Conservation (phyloP, 257 asterid species). For the Plantago elongata region DNA sequence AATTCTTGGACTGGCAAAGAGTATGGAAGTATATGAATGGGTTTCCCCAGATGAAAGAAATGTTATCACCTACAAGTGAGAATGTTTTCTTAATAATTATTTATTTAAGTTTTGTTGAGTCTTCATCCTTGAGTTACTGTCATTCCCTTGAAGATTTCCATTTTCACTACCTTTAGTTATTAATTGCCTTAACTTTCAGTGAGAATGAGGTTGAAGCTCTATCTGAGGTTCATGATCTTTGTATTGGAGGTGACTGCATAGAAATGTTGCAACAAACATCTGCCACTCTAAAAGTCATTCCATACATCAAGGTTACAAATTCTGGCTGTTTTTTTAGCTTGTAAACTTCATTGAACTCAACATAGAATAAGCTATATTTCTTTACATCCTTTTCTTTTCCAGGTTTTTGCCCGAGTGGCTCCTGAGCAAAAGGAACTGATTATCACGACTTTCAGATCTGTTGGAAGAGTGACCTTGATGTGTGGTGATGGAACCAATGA, state of each 20-base stretch:
- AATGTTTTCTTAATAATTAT: too few relatives aligned
- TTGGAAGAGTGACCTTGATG: slow-evolving; percentile 94
- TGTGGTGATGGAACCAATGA: slow-evolving; percentile 99
- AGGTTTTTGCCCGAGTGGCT: slow-evolving; percentile 98
- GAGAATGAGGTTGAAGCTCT: slow-evolving; percentile 75
- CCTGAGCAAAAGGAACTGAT: slow-evolving; percentile 99
- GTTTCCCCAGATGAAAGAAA: slow-evolving; percentile 83
- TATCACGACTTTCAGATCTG: slow-evolving; percentile 86
- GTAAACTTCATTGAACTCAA: neutral
- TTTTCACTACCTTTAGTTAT: slow-evolving; percentile 12
- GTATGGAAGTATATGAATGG: slow-evolving; percentile 63
- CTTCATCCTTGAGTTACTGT: neutral
- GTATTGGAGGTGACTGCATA: slow-evolving; percentile 92
- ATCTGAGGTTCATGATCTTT: slow-evolving; percentile 77
- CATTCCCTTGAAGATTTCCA: slow-evolving; percentile 11
- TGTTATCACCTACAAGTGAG: slow-evolving; percentile 55
- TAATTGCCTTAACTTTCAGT: slow-evolving; percentile 34
- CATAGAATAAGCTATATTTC: neutral
- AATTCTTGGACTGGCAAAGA: slow-evolving; percentile 60
- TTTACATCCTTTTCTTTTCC: slow-evolving; percentile 3
- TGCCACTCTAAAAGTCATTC: slow-evolving; percentile 77
- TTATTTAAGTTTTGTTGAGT: too few relatives aligned
- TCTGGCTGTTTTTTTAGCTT: slow-evolving; percentile 1
- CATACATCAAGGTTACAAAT: slow-evolving; percentile 67
- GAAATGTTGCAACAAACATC: slow-evolving; percentile 89